Percentiles rank a stretch among this genome's conserved stretches.
Evolutionary conservation across 2,329 filamentous ascomycete genomes (phyloP).

Genomic region (Diaporthe sp.): DNA sequence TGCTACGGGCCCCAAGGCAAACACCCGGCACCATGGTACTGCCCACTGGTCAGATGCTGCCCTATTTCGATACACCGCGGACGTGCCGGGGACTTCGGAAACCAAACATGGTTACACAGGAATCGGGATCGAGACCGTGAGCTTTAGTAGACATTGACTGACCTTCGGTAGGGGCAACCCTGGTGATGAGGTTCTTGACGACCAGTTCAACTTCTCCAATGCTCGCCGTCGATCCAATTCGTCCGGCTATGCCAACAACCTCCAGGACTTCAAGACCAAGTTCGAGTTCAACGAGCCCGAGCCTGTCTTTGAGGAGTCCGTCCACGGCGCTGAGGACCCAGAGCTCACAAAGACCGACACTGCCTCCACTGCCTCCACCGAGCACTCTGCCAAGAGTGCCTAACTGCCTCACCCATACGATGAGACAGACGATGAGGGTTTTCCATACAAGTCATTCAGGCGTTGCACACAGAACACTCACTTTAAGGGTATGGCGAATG

Average conservation of each 20-base stretch:
- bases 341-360: slow-evolving; percentile 67
- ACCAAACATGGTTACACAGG: background rate
- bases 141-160: slow-evolving; percentile 4
- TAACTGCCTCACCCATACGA: slow-evolving; percentile 19
- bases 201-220: slow-evolving; percentile 85
- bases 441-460: slow-evolving; percentile 30
- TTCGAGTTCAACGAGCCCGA: slow-evolving; percentile 92
- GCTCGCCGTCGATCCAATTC: slow-evolving; percentile 93
- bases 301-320: slow-evolving; percentile 88
- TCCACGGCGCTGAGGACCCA: slow-evolving; percentile 77
- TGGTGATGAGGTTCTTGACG: slow-evolving; percentile 87
- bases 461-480: slow-evolving; percentile 32
- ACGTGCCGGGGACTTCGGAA: background rate
- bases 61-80: background rate
- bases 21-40: background rate
- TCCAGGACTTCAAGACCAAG: slow-evolving; percentile 92
- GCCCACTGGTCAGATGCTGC: background rate
- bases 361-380: slow-evolving; percentile 61
- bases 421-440: slow-evolving; percentile 36
- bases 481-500: slow-evolving; percentile 14
- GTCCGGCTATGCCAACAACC: slow-evolving; percentile 75
- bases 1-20: background rate
- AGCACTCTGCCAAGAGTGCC: slow-evolving; percentile 48
- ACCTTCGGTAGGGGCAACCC: slow-evolving; percentile 75
- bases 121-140: background rate